Percentiles rank a stretch among this genome's conserved stretches.
Conservation (phyloP, 345 rosid species). For the Angophora floribunda region DNA sequence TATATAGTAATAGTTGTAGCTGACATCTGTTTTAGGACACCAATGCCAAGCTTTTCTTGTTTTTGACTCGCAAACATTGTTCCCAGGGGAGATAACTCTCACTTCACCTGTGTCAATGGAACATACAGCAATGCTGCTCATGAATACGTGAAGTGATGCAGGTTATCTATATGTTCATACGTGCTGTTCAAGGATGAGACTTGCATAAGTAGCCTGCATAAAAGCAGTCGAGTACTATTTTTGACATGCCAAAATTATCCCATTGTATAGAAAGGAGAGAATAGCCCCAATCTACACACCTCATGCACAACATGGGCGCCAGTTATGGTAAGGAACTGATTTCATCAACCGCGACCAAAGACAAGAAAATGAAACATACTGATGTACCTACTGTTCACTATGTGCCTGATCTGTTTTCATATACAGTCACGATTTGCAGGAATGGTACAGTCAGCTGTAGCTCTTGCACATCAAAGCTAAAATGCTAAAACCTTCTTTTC, state of each 20-base stretch:
- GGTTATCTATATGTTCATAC: constrained; percentile 9
- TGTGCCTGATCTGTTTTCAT: not conserved
- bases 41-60: not conserved
- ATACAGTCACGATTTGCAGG: not conserved
- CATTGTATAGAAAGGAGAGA: not conserved
- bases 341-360: not conserved
- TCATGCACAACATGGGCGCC: not conserved
- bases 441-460: not conserved
- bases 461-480: not conserved
- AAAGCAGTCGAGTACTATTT: not conserved
- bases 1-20: not conserved
- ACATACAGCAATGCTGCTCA: constrained; percentile 70
- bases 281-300: not conserved
- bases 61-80: constrained; percentile 8
- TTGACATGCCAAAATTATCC: not conserved
- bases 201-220: not conserved
- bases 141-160: constrained; percentile 68
- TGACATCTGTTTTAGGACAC: not conserved
- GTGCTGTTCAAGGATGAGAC: not conserved
- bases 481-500: too few species aligned
- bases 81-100: constrained; percentile 66
- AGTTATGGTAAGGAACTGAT: not conserved
- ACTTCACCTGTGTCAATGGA: constrained; percentile 73
- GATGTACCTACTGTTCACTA: not conserved
- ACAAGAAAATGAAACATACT: not conserved